Evolutionary conservation across 2,329 filamentous ascomycete genomes (phyloP).

Genomic region (Fusarium sp.): DNA sequence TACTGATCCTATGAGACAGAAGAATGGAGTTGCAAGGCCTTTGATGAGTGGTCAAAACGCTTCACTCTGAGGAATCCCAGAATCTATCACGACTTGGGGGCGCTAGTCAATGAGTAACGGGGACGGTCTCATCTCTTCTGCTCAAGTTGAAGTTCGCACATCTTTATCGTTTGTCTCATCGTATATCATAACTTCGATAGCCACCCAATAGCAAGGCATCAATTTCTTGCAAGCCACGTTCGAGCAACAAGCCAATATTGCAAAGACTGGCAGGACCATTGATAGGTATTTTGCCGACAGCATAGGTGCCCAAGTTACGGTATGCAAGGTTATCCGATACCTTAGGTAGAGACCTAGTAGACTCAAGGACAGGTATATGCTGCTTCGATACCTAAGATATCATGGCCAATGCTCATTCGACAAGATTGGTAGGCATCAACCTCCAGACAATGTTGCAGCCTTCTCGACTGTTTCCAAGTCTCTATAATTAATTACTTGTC

Average conservation of each 20-base stretch:
- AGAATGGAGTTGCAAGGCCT: neutral
- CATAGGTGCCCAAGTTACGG: neutral
- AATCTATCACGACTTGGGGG: neutral
- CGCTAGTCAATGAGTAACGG: neutral
- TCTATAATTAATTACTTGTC: neutral
- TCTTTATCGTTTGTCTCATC: neutral
- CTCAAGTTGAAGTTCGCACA: neutral
- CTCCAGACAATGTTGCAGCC: neutral
- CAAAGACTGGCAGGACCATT: conserved; percentile 5
- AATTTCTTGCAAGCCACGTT: neutral
- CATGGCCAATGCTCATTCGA: neutral
- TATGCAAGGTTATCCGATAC: neutral
- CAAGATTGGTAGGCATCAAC: neutral
- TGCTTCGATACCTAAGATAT: conserved; percentile 1
- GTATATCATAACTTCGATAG: neutral
- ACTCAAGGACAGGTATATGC: neutral
- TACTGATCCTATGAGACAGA: neutral
- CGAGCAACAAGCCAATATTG: neutral
- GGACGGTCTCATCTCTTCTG: neutral
- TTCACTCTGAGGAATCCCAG: too few relatives aligned
- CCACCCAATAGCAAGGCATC: neutral
- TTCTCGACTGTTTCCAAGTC: neutral
- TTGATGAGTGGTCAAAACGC: neutral
- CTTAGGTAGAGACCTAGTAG: neutral
- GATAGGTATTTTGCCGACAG: neutral